These are phyloP conservation scores for Russula brevipes DNA, from an alignment of 768 basidiomycete species.

Conservation along the genomic window DNA sequence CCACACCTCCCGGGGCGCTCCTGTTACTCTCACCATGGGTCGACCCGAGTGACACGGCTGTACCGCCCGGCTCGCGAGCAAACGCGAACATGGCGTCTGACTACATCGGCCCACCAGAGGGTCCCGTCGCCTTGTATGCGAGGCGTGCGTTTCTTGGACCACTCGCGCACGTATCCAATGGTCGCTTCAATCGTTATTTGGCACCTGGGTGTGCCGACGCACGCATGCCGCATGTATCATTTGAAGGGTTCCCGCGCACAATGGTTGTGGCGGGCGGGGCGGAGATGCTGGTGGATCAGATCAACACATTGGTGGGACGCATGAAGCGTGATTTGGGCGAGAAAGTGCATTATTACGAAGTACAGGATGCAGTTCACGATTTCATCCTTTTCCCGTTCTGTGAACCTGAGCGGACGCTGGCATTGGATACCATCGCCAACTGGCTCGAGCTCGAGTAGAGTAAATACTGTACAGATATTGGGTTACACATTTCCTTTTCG, in stretches of 20 bases:
- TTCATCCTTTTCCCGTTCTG: slow-evolving; percentile 25
- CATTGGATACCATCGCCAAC: slow-evolving; percentile 19
- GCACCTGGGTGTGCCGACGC: slow-evolving; percentile 14
- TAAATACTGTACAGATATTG: not conserved
- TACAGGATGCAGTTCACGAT: slow-evolving; percentile 32
- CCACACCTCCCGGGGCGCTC: slow-evolving; percentile 4
- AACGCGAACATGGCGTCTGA: slow-evolving; percentile 14
- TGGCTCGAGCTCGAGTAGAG: slow-evolving; percentile 20
- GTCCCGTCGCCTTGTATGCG: slow-evolving; percentile 3
- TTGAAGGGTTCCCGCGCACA: slow-evolving; percentile 34
- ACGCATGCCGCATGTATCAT: slow-evolving; percentile 27
- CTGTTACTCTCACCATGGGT: slow-evolving; percentile 17
- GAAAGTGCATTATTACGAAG: slow-evolving; percentile 31
- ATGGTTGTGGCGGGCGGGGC: slow-evolving; percentile 32
- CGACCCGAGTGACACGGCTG: slow-evolving; percentile 13
- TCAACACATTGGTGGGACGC: slow-evolving; percentile 27
- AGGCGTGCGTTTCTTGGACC: slow-evolving; percentile 20
- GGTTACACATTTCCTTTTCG: slow-evolving; percentile 14
- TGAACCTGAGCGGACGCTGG: slow-evolving; percentile 30
- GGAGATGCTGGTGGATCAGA: slow-evolving; percentile 37
- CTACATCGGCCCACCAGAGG: slow-evolving; percentile 10
- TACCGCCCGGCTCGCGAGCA: slow-evolving; percentile 10
- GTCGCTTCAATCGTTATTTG: slow-evolving; percentile 5
- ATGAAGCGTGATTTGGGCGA: slow-evolving; percentile 34
- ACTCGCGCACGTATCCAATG: slow-evolving; percentile 8